A percentile compares a stretch with the other conserved stretches of the same genome.
Evolutionary conservation across 495 filamentous ascomycete genomes (phyloP).

Genomic region (Melanomma pulvis-pyrius): DNA sequence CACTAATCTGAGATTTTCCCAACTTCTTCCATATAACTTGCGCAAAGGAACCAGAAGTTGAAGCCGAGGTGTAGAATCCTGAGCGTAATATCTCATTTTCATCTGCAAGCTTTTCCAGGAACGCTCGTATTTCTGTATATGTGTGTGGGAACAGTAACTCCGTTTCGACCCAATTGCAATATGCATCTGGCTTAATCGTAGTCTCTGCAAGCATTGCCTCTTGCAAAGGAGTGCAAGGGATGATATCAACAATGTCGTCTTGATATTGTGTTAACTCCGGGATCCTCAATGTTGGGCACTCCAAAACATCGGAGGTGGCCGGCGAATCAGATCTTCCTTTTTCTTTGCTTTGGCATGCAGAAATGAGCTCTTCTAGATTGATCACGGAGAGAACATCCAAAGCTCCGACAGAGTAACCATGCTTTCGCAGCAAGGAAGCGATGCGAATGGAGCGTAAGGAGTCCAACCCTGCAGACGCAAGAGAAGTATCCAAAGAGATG

Average conservation of each 20-base stretch:
- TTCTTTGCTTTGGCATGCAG: constrained; percentile 1
- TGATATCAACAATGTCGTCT: constrained; percentile 52
- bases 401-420: constrained; percentile 56
- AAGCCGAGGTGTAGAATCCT: constrained; percentile 61
- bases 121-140: constrained; percentile 45
- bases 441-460: constrained; percentile 72
- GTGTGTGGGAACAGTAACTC: constrained; percentile 25
- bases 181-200: constrained; percentile 54
- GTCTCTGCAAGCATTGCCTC: constrained; percentile 78
- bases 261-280: neutral
- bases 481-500: constrained; percentile 46
- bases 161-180: constrained; percentile 76
- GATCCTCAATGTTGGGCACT: constrained; percentile 18
- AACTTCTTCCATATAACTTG: constrained; percentile 64
- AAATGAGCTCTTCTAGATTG: constrained; percentile 12
- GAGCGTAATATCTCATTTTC: constrained; percentile 69
- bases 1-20: constrained; percentile 48
- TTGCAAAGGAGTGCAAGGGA: constrained; percentile 71
- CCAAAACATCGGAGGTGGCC: neutral
- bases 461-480: constrained; percentile 66
- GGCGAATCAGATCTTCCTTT: neutral
- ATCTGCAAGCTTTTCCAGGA: constrained; percentile 54
- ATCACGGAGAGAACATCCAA: constrained; percentile 58
- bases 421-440: constrained; percentile 58
- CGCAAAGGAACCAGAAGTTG: constrained; percentile 53